Evolutionary conservation across 495 filamentous ascomycete species (phyloP), one percentile per base, ranked within the genome.

Genomic region (Lichenothelia convexa): DNA sequence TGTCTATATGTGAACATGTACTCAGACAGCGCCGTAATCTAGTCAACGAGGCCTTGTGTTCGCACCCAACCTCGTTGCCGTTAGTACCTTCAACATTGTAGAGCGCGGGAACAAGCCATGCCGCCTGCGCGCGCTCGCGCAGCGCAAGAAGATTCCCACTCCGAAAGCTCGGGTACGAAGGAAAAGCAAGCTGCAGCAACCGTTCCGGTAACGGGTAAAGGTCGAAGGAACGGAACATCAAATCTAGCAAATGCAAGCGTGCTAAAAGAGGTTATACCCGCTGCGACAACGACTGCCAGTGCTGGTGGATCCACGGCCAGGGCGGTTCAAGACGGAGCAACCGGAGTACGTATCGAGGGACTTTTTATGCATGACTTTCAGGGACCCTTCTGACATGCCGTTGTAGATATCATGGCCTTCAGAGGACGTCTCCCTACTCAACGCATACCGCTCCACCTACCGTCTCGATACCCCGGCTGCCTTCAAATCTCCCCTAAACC

Each of bases 401-500:
- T 11, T 30, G n/a, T 9, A 91, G 82, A 68, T 91, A 38, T 65
- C 73, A 44, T 91, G 82, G 82, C 62, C 69, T 22, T 68, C 75
- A 19, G 75, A 84, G 47, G 72, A 80, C 13, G 60, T 71, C 44
- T 62, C 70, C 15, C 63, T 83, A 45, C 71, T 92, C 40, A 77
- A 87, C 56, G 67, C 70, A 50, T 92, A 92, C 62, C 75, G 80
- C 41, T 71, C 79, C 48, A 68, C 74, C 41, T 78, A 87, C 61
- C 71, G 71, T 44, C 65, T 92, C 44, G 62, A 68, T 45, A 58
- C 55, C 2, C 77, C 75, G 1, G 75, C 81, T 18, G 65, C 80
- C 44, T 86, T 76, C 62, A 63, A 69, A 41, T 78, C 64, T 40
- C 67, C 76, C 23, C 74, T 77, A 54, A 75, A 78, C 54, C 73